phyloP scores from a whole-genome alignment of 306 rosid genomes.

The Sesbania bispinosa region DNA sequence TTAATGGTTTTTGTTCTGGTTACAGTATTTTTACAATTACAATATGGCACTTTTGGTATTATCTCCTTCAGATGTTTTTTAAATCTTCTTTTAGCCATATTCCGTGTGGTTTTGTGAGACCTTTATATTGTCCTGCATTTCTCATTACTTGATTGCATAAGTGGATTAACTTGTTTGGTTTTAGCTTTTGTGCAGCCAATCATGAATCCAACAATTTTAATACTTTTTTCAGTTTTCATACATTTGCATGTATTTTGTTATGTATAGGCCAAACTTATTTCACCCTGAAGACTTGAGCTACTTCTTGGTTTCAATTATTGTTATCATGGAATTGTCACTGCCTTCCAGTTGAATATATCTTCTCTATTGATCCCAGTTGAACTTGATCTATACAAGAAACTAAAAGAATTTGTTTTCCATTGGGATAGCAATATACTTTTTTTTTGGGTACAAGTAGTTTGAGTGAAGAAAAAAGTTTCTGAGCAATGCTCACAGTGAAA shows the following conservation, averaged over 20 bases:
- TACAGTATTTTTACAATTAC: not conserved
- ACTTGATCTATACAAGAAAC: not conserved
- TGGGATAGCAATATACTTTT: conserved; percentile 22
- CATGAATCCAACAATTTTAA: not conserved
- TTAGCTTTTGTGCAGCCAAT: not conserved
- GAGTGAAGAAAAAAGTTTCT: not conserved
- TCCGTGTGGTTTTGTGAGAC: conserved; percentile 7
- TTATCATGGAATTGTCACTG: not conserved
- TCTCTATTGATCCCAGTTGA: not conserved
- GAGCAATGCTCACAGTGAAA: conserved; percentile 12
- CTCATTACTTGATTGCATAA: not conserved
- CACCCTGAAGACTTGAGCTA: not conserved
- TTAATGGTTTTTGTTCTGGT: not conserved
- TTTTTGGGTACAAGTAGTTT: conserved; percentile 8
- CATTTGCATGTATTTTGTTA: not conserved
- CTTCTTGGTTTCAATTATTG: not conserved
- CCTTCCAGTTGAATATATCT: conserved; percentile 8
- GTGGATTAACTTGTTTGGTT: not conserved
- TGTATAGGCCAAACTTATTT: not conserved
- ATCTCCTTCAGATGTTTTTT: not conserved
- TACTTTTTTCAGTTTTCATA: not conserved
- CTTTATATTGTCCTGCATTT: conserved; percentile 1
- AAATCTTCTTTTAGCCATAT: not conserved
- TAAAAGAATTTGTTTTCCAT: conserved; percentile 1
- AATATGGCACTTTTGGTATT: not conserved